Conservation (phyloP, 2,329 filamentous ascomycete species). For the Epichloe brachyelytri region DNA sequence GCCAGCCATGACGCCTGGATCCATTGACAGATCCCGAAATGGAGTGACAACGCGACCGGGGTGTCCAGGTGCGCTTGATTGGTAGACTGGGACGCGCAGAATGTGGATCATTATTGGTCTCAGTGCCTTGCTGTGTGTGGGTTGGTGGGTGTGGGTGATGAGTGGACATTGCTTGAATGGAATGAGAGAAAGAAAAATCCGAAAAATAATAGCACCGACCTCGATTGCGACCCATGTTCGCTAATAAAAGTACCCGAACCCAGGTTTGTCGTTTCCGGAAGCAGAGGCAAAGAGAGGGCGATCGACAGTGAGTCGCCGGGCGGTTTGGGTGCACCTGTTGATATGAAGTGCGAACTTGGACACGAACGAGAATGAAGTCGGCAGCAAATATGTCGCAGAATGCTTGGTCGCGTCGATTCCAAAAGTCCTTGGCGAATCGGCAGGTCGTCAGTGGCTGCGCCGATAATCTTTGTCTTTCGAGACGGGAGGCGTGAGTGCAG, state of each 20-base stretch:
- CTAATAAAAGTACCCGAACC: neutral
- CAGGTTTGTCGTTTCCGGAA: neutral
- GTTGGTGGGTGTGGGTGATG: neutral
- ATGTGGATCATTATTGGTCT: neutral
- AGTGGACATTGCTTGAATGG: conserved; percentile 2
- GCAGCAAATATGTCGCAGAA: neutral
- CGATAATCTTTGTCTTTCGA: neutral
- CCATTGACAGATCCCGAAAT: neutral
- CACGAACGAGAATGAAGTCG: neutral
- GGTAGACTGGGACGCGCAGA: neutral
- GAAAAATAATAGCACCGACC: conserved; percentile 28
- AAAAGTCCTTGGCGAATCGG: neutral
- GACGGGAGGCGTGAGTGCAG: neutral
- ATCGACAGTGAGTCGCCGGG: neutral
- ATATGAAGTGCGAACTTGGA: neutral
- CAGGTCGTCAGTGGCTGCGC: neutral
- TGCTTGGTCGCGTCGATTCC: neutral
- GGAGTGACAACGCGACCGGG: neutral
- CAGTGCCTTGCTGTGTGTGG: neutral
- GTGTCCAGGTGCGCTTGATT: neutral
- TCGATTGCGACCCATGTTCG: conserved; percentile 41
- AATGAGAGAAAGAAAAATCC: neutral
- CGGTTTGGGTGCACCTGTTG: neutral
- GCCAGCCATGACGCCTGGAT: too few relatives aligned
- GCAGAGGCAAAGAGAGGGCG: neutral